Evolutionary conservation across 495 filamentous ascomycete genomes (phyloP).

Genomic region (Aspergillus bridgeri): DNA sequence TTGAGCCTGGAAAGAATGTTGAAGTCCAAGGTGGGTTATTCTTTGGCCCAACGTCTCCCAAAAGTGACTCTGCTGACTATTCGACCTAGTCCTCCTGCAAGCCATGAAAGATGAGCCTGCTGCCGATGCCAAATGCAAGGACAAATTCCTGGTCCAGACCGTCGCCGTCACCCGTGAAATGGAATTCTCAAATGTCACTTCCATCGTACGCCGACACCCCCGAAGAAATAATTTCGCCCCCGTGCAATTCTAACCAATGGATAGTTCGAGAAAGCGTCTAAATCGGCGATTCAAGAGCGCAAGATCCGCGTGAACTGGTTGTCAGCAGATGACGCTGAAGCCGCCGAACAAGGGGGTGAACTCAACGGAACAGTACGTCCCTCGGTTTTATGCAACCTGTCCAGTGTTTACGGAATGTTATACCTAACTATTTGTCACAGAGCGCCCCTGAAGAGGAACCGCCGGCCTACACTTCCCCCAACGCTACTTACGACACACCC

Average conservation of each 20-base stretch:
- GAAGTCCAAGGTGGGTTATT: constrained; percentile 79
- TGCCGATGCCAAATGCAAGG: constrained; percentile 79
- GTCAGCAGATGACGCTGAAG: constrained; percentile 46
- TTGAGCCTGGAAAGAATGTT: constrained; percentile 81
- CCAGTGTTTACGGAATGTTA: not conserved
- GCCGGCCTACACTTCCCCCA: constrained; percentile 56
- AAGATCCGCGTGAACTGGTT: constrained; percentile 94
- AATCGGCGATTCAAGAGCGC: constrained; percentile 76
- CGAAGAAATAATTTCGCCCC: not conserved
- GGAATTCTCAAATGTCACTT: constrained; percentile 72
- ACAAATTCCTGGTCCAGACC: constrained; percentile 98
- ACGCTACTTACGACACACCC: constrained; percentile 49
- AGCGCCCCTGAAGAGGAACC: constrained; percentile 42
- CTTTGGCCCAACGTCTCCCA: not conserved
- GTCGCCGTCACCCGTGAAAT: constrained; percentile 79
- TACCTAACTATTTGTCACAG: constrained; percentile 13
- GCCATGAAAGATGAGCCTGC: constrained; percentile 96
- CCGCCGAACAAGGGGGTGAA: constrained; percentile 38
- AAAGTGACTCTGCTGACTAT: not conserved
- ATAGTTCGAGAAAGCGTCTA: constrained; percentile 70
- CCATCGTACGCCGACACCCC: constrained; percentile 62
- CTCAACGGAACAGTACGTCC: constrained; percentile 46
- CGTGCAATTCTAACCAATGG: constrained; percentile 15
- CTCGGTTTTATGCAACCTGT: constrained; percentile 4
- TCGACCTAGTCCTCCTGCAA: constrained; percentile 75